Evolutionary conservation across 495 filamentous ascomycete species (phyloP), one percentile per base, ranked within the genome.

Genomic region (Letharia columbiana): DNA sequence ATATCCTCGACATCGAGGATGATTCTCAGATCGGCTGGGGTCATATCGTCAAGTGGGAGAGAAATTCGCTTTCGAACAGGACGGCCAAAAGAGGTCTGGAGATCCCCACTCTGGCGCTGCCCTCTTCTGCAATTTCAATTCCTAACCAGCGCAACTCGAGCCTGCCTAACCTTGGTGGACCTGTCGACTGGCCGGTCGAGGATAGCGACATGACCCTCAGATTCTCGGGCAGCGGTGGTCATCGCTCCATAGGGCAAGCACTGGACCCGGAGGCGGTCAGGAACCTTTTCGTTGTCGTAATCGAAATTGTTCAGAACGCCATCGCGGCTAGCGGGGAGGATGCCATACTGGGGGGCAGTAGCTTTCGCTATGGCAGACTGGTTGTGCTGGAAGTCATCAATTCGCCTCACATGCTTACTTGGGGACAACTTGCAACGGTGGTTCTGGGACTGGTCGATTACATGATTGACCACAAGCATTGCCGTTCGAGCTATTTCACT

Each of bases 131-230:
- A 37, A 39, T 9, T 31, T 37, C 54, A 12, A 57, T 57, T n/a
- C 11, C 54, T 10, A 17, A 33, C 15, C 54, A 37, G 54, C 33
- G 33, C 54, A 57, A 57, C 33, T 37, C 54, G 54, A 57, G 54
- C 54, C 33, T 57, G 33, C 15, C 31, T 10, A 2, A 17, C 12
- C 28, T 33, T 33, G 52, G 12, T 17, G 15, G 15, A 1, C 12
- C 31, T 11, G 0, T 3, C 31, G 33, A 57, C 33, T 57, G 54
- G 54, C 31, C 13, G 15, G 9, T 57, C 28, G 17, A 57, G 7
- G 54, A 57, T n/a, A 57, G 54, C 54, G 17, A 57, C 33, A 35
- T 57, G 33, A 57, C 31, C 54, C 31, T 57, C 54, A 7, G 33
- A 37, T 10, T 57, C 18, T 6, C 17, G 37, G 2, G 28, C 23